These are phyloP conservation scores for Trichoderma afroharzianum DNA, from an alignment of 2,329 filamentous ascomycete genomes.

Conservation along the genomic window DNA sequence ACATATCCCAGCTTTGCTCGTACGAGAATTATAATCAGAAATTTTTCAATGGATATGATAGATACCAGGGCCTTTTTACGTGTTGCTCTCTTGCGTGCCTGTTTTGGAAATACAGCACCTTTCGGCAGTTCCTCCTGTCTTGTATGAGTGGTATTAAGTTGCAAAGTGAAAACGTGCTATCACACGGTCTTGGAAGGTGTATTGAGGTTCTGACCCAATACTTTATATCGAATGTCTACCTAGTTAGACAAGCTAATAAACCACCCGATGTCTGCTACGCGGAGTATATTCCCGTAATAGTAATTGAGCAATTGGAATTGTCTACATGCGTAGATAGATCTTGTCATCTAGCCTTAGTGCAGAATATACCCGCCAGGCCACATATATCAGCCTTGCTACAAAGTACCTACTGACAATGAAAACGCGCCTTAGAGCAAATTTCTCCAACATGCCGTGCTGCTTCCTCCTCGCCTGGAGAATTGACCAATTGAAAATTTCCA, in stretches of 20 bases:
- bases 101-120: background rate
- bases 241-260: background rate
- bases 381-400: background rate
- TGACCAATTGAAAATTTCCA: background rate
- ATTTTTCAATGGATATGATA: background rate
- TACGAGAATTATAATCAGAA: background rate
- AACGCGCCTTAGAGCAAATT: background rate
- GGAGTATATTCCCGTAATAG: background rate
- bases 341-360: background rate
- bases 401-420: background rate
- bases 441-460: background rate
- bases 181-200: fast-evolving
- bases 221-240: background rate
- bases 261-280: background rate
- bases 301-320: background rate
- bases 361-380: background rate
- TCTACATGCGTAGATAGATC: background rate
- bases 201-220: background rate
- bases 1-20: background rate
- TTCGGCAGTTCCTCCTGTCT: background rate
- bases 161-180: background rate
- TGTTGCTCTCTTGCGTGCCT: background rate
- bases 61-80: background rate
- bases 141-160: background rate
- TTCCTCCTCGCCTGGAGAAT: background rate